These are phyloP conservation scores for Zangia roseola DNA, from an alignment of 768 basidiomycete species.

Conservation along the genomic window DNA sequence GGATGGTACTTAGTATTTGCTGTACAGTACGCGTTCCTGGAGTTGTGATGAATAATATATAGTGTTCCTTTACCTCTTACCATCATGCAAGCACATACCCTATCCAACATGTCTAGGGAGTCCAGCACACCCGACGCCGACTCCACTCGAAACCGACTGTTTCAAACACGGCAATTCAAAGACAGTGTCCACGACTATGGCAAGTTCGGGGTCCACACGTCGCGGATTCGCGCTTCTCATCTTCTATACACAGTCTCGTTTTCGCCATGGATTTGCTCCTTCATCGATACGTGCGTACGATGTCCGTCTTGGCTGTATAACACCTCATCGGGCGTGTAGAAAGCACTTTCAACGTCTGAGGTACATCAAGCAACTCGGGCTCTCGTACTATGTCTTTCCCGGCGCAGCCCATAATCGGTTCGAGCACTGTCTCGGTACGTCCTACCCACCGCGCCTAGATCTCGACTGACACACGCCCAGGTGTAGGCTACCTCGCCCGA, in stretches of 20 bases:
- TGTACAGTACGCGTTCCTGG: too few species aligned
- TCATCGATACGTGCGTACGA: slow-evolving; percentile 65
- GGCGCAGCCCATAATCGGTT: slow-evolving; percentile 81
- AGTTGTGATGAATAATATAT: neutral
- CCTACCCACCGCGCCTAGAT: neutral
- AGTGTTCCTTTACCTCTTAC: neutral
- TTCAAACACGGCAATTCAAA: slow-evolving; percentile 31
- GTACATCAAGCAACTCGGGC: slow-evolving; percentile 77
- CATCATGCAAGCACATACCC: neutral
- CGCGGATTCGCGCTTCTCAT: neutral
- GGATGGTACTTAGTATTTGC: too few species aligned
- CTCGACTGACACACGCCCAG: slow-evolving; percentile 36
- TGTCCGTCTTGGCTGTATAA: neutral
- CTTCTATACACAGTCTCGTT: slow-evolving; percentile 22
- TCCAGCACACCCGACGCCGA: neutral
- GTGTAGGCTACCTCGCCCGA: slow-evolving; percentile 72
- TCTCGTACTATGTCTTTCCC: slow-evolving; percentile 73
- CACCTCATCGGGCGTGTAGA: slow-evolving; percentile 33
- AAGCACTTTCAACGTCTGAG: slow-evolving; percentile 77
- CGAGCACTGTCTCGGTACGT: slow-evolving; percentile 75
- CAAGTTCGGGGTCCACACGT: slow-evolving; percentile 13
- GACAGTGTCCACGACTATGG: slow-evolving; percentile 45
- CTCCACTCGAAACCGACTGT: slow-evolving; percentile 2
- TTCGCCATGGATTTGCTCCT: slow-evolving; percentile 38
- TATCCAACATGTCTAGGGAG: too few species aligned